Conservation (phyloP, 2,329 filamentous ascomycete genomes). For the Colletotrichum cereale region DNA sequence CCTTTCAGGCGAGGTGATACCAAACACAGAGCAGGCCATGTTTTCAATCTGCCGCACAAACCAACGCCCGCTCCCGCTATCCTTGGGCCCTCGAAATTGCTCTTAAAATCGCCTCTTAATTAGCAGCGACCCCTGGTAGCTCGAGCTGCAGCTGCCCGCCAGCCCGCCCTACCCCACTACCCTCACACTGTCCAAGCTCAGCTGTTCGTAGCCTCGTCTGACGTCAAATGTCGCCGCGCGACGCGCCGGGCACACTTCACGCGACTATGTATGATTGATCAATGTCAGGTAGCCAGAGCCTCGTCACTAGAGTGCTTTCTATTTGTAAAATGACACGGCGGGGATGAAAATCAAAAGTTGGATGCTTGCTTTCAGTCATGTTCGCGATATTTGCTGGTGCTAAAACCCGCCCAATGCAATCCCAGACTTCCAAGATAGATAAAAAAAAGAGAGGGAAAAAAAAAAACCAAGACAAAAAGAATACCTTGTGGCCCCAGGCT, state of each 20-base stretch:
- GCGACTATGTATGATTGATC: neutral
- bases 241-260: neutral
- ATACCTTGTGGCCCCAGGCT: slow-evolving; percentile 23
- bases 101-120: slow-evolving; percentile 20
- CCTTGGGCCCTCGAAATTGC: slow-evolving; percentile 26
- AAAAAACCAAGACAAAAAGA: neutral
- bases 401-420: slow-evolving; percentile 38
- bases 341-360: neutral
- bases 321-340: neutral
- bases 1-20: neutral
- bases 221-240: slow-evolving; percentile 6
- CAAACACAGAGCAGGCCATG: neutral
- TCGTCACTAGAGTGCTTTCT: neutral
- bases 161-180: slow-evolving; percentile 24
- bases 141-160: slow-evolving; percentile 31
- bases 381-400: slow-evolving; percentile 36
- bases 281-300: neutral
- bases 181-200: neutral
- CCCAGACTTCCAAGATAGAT: slow-evolving; percentile 16
- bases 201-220: slow-evolving; percentile 14
- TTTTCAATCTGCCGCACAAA: slow-evolving; percentile 21
- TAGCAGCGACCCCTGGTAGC: slow-evolving; percentile 25
- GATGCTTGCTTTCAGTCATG: slow-evolving; percentile 35
- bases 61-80: slow-evolving; percentile 16
- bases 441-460: neutral